Percentiles rank a stretch among this genome's conserved stretches.
phyloP scores from a whole-genome alignment of 192 early-diverging fungal species.

The Backusella luteola region DNA sequence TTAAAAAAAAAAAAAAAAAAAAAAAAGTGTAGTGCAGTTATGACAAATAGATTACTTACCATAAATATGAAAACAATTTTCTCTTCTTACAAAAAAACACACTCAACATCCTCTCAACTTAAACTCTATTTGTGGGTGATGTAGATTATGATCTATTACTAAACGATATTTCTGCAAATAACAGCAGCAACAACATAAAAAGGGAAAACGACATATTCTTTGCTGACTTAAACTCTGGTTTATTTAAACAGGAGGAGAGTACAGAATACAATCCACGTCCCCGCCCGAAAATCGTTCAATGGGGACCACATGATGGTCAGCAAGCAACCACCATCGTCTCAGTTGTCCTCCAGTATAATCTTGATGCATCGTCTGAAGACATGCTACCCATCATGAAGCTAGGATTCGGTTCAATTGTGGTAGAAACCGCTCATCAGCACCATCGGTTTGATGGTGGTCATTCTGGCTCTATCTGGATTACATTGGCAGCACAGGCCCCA shows the following conservation, averaged over 20 bases:
- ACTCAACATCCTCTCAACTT: background rate
- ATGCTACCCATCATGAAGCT: background rate
- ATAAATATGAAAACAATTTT: background rate
- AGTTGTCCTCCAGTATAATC: background rate
- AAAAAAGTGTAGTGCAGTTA: background rate
- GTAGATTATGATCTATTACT: slow-evolving; percentile 10
- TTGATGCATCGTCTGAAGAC: background rate
- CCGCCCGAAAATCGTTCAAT: background rate
- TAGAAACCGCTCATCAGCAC: slow-evolving; percentile 6
- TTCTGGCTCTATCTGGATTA: background rate
- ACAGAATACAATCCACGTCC: background rate
- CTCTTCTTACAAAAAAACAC: background rate
- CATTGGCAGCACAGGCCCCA: slow-evolving; percentile 6
- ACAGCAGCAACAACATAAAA: background rate
- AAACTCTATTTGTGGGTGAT: background rate
- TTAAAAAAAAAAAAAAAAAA: no score
- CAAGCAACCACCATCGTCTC: slow-evolving; percentile 1
- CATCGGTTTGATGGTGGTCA: background rate
- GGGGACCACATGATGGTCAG: slow-evolving; percentile 12
- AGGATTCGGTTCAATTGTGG: background rate
- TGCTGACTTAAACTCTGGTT: background rate
- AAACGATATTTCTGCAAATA: background rate
- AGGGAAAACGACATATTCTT: background rate
- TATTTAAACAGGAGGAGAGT: background rate
- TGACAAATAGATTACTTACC: background rate